Conservation (phyloP, 2,329 filamentous ascomycete species). For the Polytolypa hystricis region DNA sequence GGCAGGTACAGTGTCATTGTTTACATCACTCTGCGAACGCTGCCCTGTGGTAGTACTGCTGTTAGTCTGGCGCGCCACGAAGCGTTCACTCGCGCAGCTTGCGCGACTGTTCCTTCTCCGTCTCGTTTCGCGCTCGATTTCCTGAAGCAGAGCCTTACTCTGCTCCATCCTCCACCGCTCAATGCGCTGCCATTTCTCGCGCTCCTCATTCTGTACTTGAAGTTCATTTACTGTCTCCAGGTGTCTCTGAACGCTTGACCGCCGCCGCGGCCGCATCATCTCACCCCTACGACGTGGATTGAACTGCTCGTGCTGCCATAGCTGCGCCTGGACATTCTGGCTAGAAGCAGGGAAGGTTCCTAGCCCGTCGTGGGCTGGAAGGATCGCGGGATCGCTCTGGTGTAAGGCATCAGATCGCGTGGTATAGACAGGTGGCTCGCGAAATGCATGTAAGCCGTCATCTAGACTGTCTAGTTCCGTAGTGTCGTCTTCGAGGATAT, state of each 20-base stretch:
- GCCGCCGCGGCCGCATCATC: constrained; percentile 36
- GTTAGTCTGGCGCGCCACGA: constrained; percentile 12
- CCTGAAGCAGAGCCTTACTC: constrained; percentile 70
- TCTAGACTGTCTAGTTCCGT: constrained; percentile 90
- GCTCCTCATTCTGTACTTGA: constrained; percentile 48
- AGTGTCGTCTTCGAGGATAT: constrained; percentile 44
- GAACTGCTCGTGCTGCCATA: constrained; percentile 81
- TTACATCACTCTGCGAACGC: constrained; percentile 7
- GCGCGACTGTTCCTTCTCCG: constrained; percentile 25
- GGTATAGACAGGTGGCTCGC: constrained; percentile 40
- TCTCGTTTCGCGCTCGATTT: constrained; percentile 77
- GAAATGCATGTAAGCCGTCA: constrained; percentile 80
- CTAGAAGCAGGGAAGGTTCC: constrained; percentile 66
- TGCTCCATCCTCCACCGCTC: constrained; percentile 90
- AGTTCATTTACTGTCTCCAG: constrained; percentile 47
- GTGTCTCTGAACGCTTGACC: constrained; percentile 47
- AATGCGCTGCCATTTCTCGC: constrained; percentile 71
- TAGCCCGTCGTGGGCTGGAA: constrained; percentile 87
- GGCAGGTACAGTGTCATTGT: background rate
- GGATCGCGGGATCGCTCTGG: constrained; percentile 53
- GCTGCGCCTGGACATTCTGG: constrained; percentile 60
- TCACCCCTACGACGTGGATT: constrained; percentile 55
- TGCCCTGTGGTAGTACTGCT: background rate
- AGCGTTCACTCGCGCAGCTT: constrained; percentile 17
- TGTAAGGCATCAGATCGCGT: constrained; percentile 15